Evolutionary conservation across 2,329 filamentous ascomycete species (phyloP).

Genomic region (Colletotrichum chlorophyti): DNA sequence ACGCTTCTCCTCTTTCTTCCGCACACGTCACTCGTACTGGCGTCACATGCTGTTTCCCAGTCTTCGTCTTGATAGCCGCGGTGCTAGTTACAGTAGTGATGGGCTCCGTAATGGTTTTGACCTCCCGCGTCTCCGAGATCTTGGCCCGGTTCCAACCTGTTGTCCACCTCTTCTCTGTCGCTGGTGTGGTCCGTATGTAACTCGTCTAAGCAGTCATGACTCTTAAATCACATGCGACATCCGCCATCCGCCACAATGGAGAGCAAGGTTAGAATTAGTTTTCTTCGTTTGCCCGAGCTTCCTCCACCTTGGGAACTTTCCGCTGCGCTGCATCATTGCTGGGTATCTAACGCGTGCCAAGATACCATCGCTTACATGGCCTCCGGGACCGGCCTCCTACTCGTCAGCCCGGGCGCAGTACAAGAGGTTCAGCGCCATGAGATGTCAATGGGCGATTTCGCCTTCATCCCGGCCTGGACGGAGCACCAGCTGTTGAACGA

Average conservation of each 20-base stretch:
- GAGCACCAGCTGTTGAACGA: constrained; percentile 77
- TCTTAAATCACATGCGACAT: constrained; percentile 66
- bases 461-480: constrained; percentile 71
- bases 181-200: constrained; percentile 32
- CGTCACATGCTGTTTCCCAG: too few species aligned
- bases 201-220: constrained; percentile 58
- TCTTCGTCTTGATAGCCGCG: too few species aligned
- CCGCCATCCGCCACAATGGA: constrained; percentile 73
- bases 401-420: constrained; percentile 62
- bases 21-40: too few species aligned
- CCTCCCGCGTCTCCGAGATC: too few species aligned
- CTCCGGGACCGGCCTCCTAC: constrained; percentile 65
- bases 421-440: constrained; percentile 59
- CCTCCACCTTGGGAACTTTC: background rate
- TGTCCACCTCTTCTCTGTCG: too few species aligned
- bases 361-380: constrained; percentile 74
- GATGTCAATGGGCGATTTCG: constrained; percentile 71
- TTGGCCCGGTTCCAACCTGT: too few species aligned
- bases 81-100: too few species aligned
- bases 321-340: background rate
- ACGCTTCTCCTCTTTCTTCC: background rate
- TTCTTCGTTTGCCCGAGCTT: background rate
- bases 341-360: constrained; percentile 36
- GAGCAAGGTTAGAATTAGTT: constrained; percentile 60
- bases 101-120: too few species aligned